A percentile compares a stretch with the other conserved stretches of the same genome.
These are phyloP conservation scores for Colletotrichum sp. DNA, from an alignment of 2,329 filamentous ascomycete genomes.

Conservation along the genomic window DNA sequence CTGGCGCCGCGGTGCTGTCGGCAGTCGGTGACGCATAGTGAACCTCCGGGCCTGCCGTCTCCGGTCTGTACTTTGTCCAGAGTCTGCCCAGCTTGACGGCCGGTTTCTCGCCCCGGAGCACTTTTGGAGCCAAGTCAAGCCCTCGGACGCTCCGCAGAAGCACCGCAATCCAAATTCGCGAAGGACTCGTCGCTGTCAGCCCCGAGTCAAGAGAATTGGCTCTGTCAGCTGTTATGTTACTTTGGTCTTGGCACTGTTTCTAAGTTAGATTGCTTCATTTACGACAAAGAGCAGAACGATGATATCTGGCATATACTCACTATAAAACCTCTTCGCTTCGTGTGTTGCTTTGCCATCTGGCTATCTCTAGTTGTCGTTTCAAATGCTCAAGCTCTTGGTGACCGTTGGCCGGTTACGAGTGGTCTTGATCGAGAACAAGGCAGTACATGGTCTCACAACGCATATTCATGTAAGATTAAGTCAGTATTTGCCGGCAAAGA, in stretches of 20 bases:
- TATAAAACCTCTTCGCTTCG: too few species aligned
- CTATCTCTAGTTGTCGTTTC: not conserved
- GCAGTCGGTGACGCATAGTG: not conserved
- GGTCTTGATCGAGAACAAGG: not conserved
- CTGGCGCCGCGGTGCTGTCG: not conserved
- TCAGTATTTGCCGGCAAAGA: not conserved
- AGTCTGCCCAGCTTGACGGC: not conserved
- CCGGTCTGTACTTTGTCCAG: not conserved
- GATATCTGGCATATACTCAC: not conserved
- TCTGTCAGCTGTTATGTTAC: not conserved
- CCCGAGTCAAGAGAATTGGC: not conserved
- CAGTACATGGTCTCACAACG: rapidly evolving
- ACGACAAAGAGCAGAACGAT: rapidly evolving
- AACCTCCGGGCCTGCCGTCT: not conserved
- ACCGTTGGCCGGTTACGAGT: not conserved
- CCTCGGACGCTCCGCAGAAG: not conserved
- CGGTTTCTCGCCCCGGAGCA: not conserved
- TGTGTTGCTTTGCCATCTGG: too few species aligned
- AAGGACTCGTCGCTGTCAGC: not conserved
- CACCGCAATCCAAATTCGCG: not conserved
- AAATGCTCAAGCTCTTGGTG: not conserved
- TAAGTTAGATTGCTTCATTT: not conserved
- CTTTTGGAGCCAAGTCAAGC: not conserved
- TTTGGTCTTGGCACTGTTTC: not conserved
- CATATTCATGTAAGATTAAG: not conserved